Base-by-base conservation (phyloP, 179 eudicot species). In the Spergularia azorica region DNA sequence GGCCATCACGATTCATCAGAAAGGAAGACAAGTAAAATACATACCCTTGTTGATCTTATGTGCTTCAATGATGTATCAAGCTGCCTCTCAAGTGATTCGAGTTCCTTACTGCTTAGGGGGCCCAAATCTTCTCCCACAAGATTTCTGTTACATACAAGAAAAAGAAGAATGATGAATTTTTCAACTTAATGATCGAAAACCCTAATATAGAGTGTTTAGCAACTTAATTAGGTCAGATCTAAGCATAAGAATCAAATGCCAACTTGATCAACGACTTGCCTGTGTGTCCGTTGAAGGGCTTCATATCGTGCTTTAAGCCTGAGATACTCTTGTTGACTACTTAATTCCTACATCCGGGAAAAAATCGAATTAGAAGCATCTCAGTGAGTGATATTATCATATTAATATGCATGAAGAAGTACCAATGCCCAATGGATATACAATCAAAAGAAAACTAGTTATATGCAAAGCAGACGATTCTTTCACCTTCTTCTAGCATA, bases 101-200 rank as follows among this genome's bases (percentile, higher is more conserved):
- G 98, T 68, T 95, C 97, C 89, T 89, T 91, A 88, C 91, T 88
- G 79, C 82, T 93, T 43, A 95, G 79, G 55, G 98, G 92, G 8
- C 98, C 98, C 26, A 95, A 87, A 88, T 95, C 97, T 85, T 95
- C 98, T 18, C 98, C 98, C 80, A 91, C 83, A n/a, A 95, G 90
- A 81, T 95, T 92, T 90, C 98, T 95, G 54, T 43, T 14, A 39
- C 16, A 43, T 1, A 36, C 18, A 41, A 6, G 0, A 3, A 10
- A 20, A 16, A 26, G 32, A 16, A 16, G 55, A 16, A 64, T 4
- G 18, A 9, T 17, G 20, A 58, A 26, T 11, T 6, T 0, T 3
- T 36, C 51, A 36, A 56, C 39, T 9, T 46, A 21, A 65, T 65
- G 54, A 21, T 46, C 56, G 54, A 72, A 51, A 54, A 46, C 48